These are phyloP conservation scores for Chlorencoelia australis DNA, from an alignment of 2,329 filamentous ascomycete species.

Conservation along the genomic window DNA sequence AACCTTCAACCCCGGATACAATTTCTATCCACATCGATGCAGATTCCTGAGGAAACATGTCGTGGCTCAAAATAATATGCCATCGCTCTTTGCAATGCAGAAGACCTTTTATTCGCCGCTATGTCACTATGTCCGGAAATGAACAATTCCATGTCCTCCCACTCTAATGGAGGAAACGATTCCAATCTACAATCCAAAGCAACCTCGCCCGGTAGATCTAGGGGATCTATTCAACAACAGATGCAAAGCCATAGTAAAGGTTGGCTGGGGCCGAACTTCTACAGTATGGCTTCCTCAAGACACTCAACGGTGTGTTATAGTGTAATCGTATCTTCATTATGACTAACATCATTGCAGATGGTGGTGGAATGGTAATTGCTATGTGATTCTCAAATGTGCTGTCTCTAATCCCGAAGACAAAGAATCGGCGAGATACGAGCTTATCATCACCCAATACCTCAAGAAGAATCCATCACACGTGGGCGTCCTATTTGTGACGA, in stretches of 20 bases:
- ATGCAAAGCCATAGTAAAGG: conserved; percentile 30
- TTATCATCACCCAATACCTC: conserved; percentile 2
- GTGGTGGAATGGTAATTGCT: conserved; percentile 1
- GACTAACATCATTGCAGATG: conserved; percentile 1
- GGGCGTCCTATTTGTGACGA: conserved; percentile 9
- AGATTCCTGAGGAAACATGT: too few species aligned
- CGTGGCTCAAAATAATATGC: too few species aligned
- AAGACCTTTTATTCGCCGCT: too few species aligned
- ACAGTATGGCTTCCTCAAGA: conserved; percentile 33
- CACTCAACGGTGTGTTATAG: neutral
- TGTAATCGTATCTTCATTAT: conserved; percentile 1
- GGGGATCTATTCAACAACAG: conserved; percentile 25
- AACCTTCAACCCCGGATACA: too few species aligned
- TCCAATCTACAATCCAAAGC: neutral
- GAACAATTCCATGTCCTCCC: too few species aligned
- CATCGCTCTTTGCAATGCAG: too few species aligned
- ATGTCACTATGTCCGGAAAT: too few species aligned
- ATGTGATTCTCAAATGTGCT: conserved; percentile 10
- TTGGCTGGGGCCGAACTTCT: conserved; percentile 31
- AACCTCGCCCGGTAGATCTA: conserved; percentile 9
- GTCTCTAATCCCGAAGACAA: conserved; percentile 3
- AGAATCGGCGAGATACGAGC: conserved; percentile 6
- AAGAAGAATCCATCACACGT: conserved; percentile 6
- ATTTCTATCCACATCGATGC: too few species aligned
- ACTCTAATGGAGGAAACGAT: neutral